A percentile compares a stretch with the other conserved stretches of the same genome.
Evolutionary conservation across 1,284 basidiomycete genomes (phyloP).

Genomic region (Ceratobasidium papillatum): DNA sequence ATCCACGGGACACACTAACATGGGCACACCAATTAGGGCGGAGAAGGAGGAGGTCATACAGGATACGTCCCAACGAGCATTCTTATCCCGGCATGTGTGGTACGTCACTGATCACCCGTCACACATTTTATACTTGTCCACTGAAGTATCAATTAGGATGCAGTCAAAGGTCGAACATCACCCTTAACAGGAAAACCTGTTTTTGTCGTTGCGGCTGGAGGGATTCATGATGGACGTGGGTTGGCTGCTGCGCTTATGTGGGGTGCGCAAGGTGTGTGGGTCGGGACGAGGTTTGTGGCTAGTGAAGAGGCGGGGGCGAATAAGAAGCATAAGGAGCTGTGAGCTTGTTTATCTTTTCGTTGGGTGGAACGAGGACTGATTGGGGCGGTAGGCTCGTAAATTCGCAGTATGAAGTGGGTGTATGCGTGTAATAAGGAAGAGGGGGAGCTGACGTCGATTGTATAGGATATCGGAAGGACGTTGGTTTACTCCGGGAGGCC

Average conservation of each 20-base stretch:
- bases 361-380: background rate
- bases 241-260: slow-evolving; percentile 88
- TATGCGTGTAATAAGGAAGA: slow-evolving; percentile 35
- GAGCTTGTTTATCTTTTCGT: slow-evolving; percentile 40
- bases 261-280: slow-evolving; percentile 89
- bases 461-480: slow-evolving; percentile 58
- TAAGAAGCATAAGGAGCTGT: slow-evolving; percentile 81
- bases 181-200: slow-evolving; percentile 81
- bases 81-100: slow-evolving; percentile 82
- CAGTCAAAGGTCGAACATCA: slow-evolving; percentile 74
- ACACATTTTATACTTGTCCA: too few relatives aligned
- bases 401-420: slow-evolving; percentile 62
- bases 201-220: slow-evolving; percentile 85
- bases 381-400: slow-evolving; percentile 57
- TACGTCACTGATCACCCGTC: too few relatives aligned
- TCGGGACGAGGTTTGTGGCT: slow-evolving; percentile 91
- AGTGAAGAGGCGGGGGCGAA: slow-evolving; percentile 80
- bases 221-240: slow-evolving; percentile 84
- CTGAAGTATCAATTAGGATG: too few relatives aligned
- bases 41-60: slow-evolving; percentile 80
- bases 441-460: slow-evolving; percentile 61
- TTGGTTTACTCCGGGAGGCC: slow-evolving; percentile 90
- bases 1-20: background rate
- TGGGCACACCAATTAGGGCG: slow-evolving; percentile 55
- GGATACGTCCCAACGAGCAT: slow-evolving; percentile 70